Evolutionary conservation across 768 basidiomycete genomes (phyloP).

Genomic region (Mycena pura): DNA sequence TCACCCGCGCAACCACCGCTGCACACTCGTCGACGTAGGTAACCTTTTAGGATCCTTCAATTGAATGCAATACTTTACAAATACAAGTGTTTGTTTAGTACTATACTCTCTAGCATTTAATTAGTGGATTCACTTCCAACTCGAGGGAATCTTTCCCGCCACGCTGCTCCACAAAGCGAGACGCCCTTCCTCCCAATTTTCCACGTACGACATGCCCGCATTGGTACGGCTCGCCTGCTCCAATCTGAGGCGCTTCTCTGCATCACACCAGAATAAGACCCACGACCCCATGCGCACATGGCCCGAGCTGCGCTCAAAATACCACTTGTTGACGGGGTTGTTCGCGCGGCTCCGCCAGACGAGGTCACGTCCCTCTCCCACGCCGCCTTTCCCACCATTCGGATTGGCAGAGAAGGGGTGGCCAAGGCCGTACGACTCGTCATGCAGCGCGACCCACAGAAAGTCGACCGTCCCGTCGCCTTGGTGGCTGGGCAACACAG

Average conservation of each 20-base stretch:
- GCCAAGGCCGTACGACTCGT: constrained; percentile 97
- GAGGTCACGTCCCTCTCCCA: constrained; percentile 90
- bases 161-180: constrained; percentile 72
- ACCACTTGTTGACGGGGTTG: constrained; percentile 99
- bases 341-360: constrained; percentile 94
- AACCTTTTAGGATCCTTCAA: not conserved
- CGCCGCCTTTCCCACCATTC: constrained; percentile 90
- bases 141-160: constrained; percentile 75
- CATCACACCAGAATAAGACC: constrained; percentile 99
- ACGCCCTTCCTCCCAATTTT: constrained; percentile 78
- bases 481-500: constrained; percentile 92
- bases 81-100: constrained; percentile 25
- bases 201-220: constrained; percentile 73
- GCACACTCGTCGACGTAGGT: constrained; percentile 11
- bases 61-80: not conserved
- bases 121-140: constrained; percentile 60
- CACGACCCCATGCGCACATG: constrained; percentile 86
- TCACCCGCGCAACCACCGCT: constrained; percentile 16
- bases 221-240: constrained; percentile 70
- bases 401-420: constrained; percentile 94
- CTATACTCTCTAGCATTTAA: constrained; percentile 24
- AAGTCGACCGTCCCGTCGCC: constrained; percentile 99
- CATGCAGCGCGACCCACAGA: constrained; percentile 97
- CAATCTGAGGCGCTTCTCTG: constrained; percentile 80
- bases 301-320: constrained; percentile 94